A percentile compares a stretch with the other conserved stretches of the same genome.
Conservation (phyloP, 352 stramenopile species). For the Phytophthora constricta region DNA sequence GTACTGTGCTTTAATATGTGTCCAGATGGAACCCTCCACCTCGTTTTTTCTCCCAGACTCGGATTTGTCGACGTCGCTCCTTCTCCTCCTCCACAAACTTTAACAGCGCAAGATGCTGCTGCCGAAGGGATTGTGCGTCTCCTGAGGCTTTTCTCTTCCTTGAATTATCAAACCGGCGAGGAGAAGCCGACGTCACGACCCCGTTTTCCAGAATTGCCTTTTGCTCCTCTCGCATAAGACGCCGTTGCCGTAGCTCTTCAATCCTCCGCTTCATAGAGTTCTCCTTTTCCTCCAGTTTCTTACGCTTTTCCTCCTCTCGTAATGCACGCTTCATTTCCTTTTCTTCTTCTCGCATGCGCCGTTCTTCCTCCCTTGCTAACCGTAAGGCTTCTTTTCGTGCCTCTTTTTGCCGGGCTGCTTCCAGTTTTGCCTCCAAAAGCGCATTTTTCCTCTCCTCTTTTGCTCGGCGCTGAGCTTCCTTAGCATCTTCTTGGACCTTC, state of each 20-base stretch:
- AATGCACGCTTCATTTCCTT: constrained; percentile 72
- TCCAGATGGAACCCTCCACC: constrained; percentile 62
- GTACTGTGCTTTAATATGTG: constrained; percentile 56
- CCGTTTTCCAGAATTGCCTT: constrained; percentile 76
- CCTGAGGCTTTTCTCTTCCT: constrained; percentile 23
- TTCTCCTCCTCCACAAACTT: constrained; percentile 79
- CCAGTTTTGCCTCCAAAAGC: constrained; percentile 67
- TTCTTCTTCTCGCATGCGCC: constrained; percentile 71
- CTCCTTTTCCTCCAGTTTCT: constrained; percentile 77
- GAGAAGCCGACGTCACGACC: constrained; percentile 58
- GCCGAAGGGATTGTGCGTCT: constrained; percentile 38
- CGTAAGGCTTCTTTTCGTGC: constrained; percentile 65
- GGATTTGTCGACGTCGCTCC: constrained; percentile 60
- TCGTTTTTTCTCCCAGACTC: constrained; percentile 59
- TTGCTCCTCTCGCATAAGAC: constrained; percentile 74
- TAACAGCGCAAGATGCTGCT: constrained; percentile 63
- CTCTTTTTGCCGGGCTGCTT: constrained; percentile 71
- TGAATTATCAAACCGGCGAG: constrained; percentile 29
- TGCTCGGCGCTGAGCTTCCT: constrained; percentile 66
- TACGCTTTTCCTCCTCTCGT: constrained; percentile 74
- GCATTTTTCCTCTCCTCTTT: constrained; percentile 78
- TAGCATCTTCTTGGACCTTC: constrained; percentile 79
- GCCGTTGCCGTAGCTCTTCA: constrained; percentile 69
- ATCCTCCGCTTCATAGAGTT: constrained; percentile 76
- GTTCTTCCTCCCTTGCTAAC: constrained; percentile 73